Base-by-base conservation (phyloP, 441 rosid species). In the Hura crepitans region DNA sequence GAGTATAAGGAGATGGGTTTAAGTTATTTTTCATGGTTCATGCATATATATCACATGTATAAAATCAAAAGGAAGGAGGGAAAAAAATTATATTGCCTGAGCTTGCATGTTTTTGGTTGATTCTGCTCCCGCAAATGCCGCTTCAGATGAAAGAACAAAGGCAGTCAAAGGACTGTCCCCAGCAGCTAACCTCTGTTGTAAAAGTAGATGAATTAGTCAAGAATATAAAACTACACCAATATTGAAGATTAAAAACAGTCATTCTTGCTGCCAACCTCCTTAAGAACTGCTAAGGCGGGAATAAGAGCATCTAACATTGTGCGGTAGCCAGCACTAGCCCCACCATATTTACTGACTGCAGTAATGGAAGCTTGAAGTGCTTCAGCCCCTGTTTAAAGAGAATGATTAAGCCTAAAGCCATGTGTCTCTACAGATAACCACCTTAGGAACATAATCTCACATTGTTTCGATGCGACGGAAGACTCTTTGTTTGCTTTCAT, bases 281-380 rank as follows among this genome's bases (percentile, higher is more conserved):
- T 81, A 70, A 95, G 97, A 75, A 82, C 92, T 72, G 81, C 62
- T n/a, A 84, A 85, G 58, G 97, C 99, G 18, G 97, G 97, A 81
- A 92, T 92, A 63, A 95, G 91, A 8, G 99, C 96, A 82, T 92
- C 97, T 78, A 95, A 75, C 82, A 95, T 60, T 1, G 99, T 95
- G 50, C 99, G 94, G 78, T 79, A 88, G 62, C 97, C 97, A 73
- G 95, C 97, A 77, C 75, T 73, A 67, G 99, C 97, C 37, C 99
- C 97, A 14, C 99, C 95, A 62, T 95, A 95, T 79, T 85, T 90
- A 77, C 97, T 92, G 62, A 95, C 92, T 3, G 97, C 90, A 72
- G 86, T 62, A 62, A 92, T 86, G 71, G 97, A 80, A 78, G 97
- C 85, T 81, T 90, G 89, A 66, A 95, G 85, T 69, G 96, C 91